Conservation (phyloP, 2,329 filamentous ascomycete species). For the Aureobasidium vineae region DNA sequence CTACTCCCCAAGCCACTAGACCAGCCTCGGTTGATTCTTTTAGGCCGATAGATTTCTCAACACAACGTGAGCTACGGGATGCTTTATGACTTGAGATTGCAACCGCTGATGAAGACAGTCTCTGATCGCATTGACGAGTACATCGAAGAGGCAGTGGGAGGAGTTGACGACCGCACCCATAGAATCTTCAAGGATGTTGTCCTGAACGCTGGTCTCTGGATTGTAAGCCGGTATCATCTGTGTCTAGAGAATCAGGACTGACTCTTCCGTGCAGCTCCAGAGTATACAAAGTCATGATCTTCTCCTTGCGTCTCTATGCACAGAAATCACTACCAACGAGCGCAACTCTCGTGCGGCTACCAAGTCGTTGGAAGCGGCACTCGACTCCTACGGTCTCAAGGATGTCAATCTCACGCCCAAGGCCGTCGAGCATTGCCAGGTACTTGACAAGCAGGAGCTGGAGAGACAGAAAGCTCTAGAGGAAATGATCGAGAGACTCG, state of each 20-base stretch:
- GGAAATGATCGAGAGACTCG: not conserved
- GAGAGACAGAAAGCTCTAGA: not conserved
- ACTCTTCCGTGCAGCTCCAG: not conserved
- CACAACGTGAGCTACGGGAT: not conserved
- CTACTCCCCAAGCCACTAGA: too few relatives aligned
- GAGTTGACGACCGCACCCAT: not conserved
- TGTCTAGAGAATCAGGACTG: not conserved
- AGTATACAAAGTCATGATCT: not conserved
- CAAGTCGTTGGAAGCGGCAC: not conserved
- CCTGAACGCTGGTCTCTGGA: not conserved
- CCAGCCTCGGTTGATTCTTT: not conserved
- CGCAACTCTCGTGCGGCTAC: not conserved
- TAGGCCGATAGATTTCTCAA: not conserved
- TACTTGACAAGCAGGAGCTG: not conserved
- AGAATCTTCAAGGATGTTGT: conserved; percentile 1
- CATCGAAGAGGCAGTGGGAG: not conserved
- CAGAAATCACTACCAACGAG: not conserved
- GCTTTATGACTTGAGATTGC: not conserved
- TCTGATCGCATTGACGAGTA: not conserved
- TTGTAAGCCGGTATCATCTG: not conserved
- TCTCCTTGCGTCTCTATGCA: not conserved
- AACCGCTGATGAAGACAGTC: not conserved
- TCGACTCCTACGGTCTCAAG: not conserved
- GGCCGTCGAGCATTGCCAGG: not conserved
- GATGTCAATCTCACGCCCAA: not conserved